Evolutionary conservation across 2,329 filamentous ascomycete species (phyloP).

Genomic region (Shiraia sp.): DNA sequence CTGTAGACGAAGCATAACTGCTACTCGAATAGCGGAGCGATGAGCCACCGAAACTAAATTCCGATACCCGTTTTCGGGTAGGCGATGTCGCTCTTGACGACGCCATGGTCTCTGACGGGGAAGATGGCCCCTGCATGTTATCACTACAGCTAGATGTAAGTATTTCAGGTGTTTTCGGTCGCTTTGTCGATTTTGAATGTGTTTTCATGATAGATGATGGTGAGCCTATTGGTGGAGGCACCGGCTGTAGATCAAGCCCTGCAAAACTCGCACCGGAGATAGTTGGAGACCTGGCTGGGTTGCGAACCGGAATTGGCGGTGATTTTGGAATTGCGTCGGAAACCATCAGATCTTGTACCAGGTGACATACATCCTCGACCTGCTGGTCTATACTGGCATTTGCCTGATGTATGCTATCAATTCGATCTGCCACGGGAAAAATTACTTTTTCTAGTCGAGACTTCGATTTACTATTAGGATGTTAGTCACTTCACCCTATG

Average conservation of each 20-base stretch:
- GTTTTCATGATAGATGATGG: constrained; percentile 6
- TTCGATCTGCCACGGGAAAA: constrained; percentile 37
- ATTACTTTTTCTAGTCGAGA: constrained; percentile 35
- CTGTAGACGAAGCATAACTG: constrained; percentile 80
- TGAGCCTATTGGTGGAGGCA: neutral
- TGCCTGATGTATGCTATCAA: constrained; percentile 32
- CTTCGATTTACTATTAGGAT: constrained; percentile 36
- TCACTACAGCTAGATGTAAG: constrained; percentile 5
- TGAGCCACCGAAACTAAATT: constrained; percentile 61
- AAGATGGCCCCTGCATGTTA: constrained; percentile 8
- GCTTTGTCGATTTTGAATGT: constrained; percentile 9
- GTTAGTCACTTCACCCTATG: constrained; percentile 11
- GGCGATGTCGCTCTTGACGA: constrained; percentile 14
- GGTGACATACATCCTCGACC: constrained; percentile 35
- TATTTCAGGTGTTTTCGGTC: constrained; percentile 3
- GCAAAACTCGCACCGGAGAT: constrained; percentile 6
- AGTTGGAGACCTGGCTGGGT: constrained; percentile 22
- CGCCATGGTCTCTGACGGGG: constrained; percentile 6
- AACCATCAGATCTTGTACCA: constrained; percentile 30
- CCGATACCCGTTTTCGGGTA: constrained; percentile 25
- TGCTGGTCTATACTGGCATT: constrained; percentile 28
- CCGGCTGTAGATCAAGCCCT: neutral
- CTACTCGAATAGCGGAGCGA: constrained; percentile 80
- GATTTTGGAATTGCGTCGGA: constrained; percentile 8
- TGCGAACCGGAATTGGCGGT: constrained; percentile 17